Base-by-base conservation (phyloP, 169 alveolate species). In the Plasmodium adleri region DNA sequence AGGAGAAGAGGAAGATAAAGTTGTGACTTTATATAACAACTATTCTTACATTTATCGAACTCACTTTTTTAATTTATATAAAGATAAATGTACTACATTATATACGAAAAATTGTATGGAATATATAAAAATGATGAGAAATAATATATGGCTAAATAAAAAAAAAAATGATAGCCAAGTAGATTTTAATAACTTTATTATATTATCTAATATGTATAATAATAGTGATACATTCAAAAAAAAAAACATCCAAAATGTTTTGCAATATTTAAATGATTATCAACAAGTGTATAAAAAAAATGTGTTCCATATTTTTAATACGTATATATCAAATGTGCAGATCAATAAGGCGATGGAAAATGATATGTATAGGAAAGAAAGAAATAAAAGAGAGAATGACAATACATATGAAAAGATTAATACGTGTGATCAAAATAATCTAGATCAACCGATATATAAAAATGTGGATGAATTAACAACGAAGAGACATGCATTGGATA, bases 131-230 rank as follows among this genome's bases (percentile, higher is more conserved):
- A 13, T 71, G 26, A 70, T 86, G 58, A 20, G 76, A 52, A 74
- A 26, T 15, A 58, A 67, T 64, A 24, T 8, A 15, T 26, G 56
- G 12, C 7, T n/a, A 13, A 12, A n/a, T 9, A 68, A 68, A 62
- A 50, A 17, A 49, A 32, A 8, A 10, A 83, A 12, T 56, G 83
- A 67, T 22, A 86, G 47, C 17, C 92, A 86, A 22, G n/a, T 86
- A 7, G 92, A 86, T 39, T 86, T 86, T 17, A 86, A 86, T 54
- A 86, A 86, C 50, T 86, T 86, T 64, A 86, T 86, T 47, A 26
- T 86, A n/a, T 39, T 86, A 63, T 86, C 92, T 10, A 86, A 86
- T 54, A 71, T 24, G 56, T 86, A 70, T 68, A 83, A 43, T 58
- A 76, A 28, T 52, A 76, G 72, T 28, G 91, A 86, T n/a, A 59